phyloP scores from a whole-genome alignment of 805 yeast genomes.

The Clavispora vitiphila region DNA sequence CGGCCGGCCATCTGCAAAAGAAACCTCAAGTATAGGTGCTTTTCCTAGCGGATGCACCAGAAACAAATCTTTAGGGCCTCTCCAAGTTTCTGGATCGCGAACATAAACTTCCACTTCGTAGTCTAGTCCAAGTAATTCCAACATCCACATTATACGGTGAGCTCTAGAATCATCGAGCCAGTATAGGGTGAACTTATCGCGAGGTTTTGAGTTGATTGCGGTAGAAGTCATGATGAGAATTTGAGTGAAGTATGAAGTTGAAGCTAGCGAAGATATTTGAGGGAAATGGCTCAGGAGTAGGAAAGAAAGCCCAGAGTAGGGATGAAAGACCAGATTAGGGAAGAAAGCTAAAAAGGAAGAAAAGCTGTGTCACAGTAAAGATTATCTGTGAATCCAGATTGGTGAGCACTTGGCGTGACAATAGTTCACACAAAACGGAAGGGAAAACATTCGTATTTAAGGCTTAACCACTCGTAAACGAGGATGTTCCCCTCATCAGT shows the following conservation, averaged over 20 bases:
- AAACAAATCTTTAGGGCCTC: constrained; percentile 38
- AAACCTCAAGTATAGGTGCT: constrained; percentile 50
- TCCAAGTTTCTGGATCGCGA: constrained; percentile 42
- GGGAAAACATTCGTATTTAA: not conserved
- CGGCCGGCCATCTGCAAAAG: constrained; percentile 31
- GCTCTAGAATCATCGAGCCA: constrained; percentile 55
- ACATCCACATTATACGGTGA: constrained; percentile 56
- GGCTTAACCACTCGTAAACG: not conserved
- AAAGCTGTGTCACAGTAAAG: no score
- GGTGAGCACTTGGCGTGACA: no score
- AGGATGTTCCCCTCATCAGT: not conserved
- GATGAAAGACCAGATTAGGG: no score
- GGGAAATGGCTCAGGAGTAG: no score
- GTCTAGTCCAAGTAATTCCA: constrained; percentile 54
- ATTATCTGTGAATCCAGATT: no score
- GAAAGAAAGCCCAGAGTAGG: no score
- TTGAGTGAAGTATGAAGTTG: no score
- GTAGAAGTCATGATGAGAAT: not conserved
- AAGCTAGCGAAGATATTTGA: no score
- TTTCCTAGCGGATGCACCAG: constrained; percentile 60
- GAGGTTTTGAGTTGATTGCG: not conserved
- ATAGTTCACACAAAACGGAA: no score
- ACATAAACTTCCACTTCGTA: constrained; percentile 51
- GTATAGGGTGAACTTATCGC: constrained; percentile 14
- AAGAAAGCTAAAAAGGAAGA: no score